These are phyloP conservation scores for Hypomyces perniciosus DNA, from an alignment of 2,329 filamentous ascomycete genomes.

Conservation along the genomic window DNA sequence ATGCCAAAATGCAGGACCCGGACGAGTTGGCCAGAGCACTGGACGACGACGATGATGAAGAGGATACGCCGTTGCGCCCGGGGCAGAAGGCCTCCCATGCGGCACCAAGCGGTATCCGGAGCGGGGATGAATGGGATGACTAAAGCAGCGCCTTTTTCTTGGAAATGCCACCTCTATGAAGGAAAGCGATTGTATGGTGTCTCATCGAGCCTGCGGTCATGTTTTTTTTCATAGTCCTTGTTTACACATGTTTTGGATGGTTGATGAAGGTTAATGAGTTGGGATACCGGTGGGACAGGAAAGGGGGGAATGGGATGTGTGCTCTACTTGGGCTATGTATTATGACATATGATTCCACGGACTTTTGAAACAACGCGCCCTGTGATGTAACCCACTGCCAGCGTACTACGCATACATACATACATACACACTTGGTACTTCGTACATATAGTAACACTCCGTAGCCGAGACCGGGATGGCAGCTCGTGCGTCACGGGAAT, in stretches of 20 bases:
- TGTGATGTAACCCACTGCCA: background rate
- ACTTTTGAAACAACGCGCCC: background rate
- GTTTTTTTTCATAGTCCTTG: background rate
- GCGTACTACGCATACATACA: background rate
- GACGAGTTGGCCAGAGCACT: slow-evolving; percentile 58
- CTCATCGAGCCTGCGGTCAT: background rate
- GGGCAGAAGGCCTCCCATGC: slow-evolving; percentile 22
- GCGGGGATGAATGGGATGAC: slow-evolving; percentile 43
- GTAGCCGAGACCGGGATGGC: slow-evolving; percentile 2
- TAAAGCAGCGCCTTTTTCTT: slow-evolving; percentile 15
- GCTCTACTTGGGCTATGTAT: background rate
- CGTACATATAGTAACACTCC: too few species aligned
- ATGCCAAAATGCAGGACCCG: slow-evolving; percentile 61
- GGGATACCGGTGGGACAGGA: background rate
- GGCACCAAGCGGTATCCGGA: slow-evolving; percentile 35
- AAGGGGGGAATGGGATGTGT: background rate
- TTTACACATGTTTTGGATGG: background rate
- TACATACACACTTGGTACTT: background rate
- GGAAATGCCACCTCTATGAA: slow-evolving; percentile 1
- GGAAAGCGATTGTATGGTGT: background rate
- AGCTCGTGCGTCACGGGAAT: background rate
- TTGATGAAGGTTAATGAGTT: background rate
- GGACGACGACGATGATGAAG: slow-evolving; percentile 46
- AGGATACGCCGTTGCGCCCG: slow-evolving; percentile 21
- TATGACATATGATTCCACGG: background rate